Evolutionary conservation across 2,329 filamentous ascomycete genomes (phyloP).

Genomic region (Chrysoporthe cubensis): DNA sequence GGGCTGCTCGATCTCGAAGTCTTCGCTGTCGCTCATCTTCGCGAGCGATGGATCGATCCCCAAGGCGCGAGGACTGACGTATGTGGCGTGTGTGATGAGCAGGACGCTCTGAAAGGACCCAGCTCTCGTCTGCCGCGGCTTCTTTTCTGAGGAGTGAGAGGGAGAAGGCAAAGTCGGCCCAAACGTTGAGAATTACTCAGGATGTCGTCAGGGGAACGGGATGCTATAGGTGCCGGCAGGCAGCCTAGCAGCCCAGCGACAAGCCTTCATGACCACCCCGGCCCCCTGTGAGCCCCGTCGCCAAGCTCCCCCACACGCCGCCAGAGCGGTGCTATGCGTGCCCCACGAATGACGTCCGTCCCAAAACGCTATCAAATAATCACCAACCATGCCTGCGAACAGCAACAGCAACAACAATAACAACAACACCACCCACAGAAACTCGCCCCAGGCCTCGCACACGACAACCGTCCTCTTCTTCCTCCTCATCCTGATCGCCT

Average conservation of each 20-base stretch:
- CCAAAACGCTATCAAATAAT: conserved; percentile 8
- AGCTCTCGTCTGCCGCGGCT: background rate
- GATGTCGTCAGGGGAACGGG: background rate
- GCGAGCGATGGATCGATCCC: background rate
- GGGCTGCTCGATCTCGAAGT: conserved; percentile 59
- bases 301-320: background rate
- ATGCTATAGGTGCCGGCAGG: background rate
- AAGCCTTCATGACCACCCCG: background rate
- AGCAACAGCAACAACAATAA: background rate
- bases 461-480: conserved; percentile 50
- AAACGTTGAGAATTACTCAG: background rate
- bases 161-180: background rate
- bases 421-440: background rate
- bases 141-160: background rate
- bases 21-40: conserved; percentile 64
- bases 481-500: conserved; percentile 51
- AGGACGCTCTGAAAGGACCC: background rate
- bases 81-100: background rate
- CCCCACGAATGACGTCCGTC: conserved; percentile 29
- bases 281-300: background rate
- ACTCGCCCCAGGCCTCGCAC: conserved; percentile 29
- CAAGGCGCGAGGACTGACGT: background rate
- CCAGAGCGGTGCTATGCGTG: background rate
- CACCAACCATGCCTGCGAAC: conserved; percentile 14
- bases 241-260: background rate